Conservation (phyloP, 129 eudicot species). For the Flaveria robusta region DNA sequence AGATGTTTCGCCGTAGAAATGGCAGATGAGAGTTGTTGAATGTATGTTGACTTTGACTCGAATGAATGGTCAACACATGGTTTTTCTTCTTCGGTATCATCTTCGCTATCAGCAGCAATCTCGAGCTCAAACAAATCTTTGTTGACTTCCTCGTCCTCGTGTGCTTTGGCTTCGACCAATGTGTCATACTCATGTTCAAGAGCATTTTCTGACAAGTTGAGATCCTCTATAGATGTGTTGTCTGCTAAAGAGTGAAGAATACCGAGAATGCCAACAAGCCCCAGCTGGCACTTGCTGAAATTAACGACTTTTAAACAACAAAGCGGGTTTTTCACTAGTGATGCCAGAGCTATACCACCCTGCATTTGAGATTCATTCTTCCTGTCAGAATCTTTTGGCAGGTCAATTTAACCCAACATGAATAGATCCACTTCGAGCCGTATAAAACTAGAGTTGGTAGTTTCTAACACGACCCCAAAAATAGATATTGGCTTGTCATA, state of each 20-base stretch:
- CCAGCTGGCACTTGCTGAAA: constrained; percentile 63
- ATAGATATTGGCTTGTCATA: not conserved
- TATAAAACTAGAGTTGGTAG: not conserved
- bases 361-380: constrained; percentile 34
- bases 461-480: not conserved
- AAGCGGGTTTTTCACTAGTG: constrained; percentile 52
- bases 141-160: constrained; percentile 26
- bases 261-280: constrained; percentile 49
- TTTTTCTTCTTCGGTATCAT: constrained; percentile 44
- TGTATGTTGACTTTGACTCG: constrained; percentile 22
- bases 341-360: constrained; percentile 66
- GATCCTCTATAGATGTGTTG: constrained; percentile 60
- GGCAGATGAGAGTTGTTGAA: constrained; percentile 50
- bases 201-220: constrained; percentile 73
- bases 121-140: constrained; percentile 46
- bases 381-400: constrained; percentile 15
- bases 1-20: constrained; percentile 52
- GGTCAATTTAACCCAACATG: not conserved
- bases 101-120: constrained; percentile 86
- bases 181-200: constrained; percentile 30
- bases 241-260: constrained; percentile 62
- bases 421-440: not conserved
- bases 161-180: constrained; percentile 18
- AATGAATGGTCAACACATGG: constrained; percentile 22
- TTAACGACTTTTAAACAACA: constrained; percentile 54